Base-by-base conservation (phyloP, 306 rosid species). In the Canavalia gladiata region DNA sequence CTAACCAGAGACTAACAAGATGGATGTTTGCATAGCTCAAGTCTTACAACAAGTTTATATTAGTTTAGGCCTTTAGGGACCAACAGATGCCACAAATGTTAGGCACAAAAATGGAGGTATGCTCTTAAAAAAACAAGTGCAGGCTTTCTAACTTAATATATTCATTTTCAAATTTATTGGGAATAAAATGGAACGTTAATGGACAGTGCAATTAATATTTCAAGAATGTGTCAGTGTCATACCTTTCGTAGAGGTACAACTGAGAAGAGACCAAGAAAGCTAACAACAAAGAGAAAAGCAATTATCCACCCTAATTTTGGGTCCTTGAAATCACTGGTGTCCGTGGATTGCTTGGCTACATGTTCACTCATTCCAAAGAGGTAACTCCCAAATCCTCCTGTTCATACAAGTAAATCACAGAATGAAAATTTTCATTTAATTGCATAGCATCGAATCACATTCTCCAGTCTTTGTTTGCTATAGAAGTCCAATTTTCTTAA, bases 221-320 rank as follows among this genome's bases (percentile, higher is more conserved):
- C 18, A 75, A 80, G 65, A 42, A 80, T 59, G 72, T 29, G 45
- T 1, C 4, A 11, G 58, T 69, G 7, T 33, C 68, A 70, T 46
- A 88, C 91, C 89, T 83, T 88, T 69, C 91, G 12, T 5, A 88
- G 83, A 76, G 91, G 89, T 59, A 85, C 89, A 83, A 88, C 91
- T 10, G 91, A 83, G 77, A 88, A 85, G 65, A 88, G 91, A 1
- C 91, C 91, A 47, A 88, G 85, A 80, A 88, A 88, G 84, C 91
- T 88, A 62, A 88, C 91, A 76, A 88, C 84, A 80, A 88, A 88
- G 77, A 88, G 89, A 80, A 88, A 88, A 42, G 68, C 88, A 75
- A 75, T 75, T 3, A 81, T 88, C 91, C 91, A 88, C 37, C 87
- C 91, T 72, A 88, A 68, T 57, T 72, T 65, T 30, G 89, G 89